A percentile compares a stretch with the other conserved stretches of the same genome.
phyloP scores from a whole-genome alignment of 257 asterid species.

The Solanum tarijense region DNA sequence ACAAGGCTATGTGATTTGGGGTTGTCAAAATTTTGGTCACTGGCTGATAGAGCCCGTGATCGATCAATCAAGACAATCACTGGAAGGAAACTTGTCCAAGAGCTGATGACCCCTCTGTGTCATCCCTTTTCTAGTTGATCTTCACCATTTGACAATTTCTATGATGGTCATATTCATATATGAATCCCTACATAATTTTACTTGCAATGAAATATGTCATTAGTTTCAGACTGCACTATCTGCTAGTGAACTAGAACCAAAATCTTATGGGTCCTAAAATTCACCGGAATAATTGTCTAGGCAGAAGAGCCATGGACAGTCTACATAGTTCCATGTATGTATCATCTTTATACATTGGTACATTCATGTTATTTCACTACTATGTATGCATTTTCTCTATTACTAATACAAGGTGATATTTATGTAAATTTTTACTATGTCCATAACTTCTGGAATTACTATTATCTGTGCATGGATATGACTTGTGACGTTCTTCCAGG shows the following conservation, averaged over 20 bases:
- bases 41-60: background rate
- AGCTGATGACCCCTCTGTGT: background rate
- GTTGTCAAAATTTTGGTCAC: background rate
- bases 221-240: background rate
- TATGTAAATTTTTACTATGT: background rate
- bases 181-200: background rate
- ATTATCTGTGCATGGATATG: background rate
- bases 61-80: background rate
- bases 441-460: background rate
- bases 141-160: background rate
- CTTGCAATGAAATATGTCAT: background rate
- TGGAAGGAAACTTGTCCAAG: background rate
- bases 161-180: background rate
- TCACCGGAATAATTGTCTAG: background rate
- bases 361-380: background rate
- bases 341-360: background rate
- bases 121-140: background rate
- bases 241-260: background rate
- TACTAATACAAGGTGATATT: background rate
- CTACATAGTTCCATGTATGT: background rate
- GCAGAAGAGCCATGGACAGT: background rate
- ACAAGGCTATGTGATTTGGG: background rate
- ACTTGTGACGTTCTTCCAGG: constrained; percentile 37
- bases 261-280: background rate
- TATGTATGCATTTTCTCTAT: background rate